Evolutionary conservation across 2,329 filamentous ascomycete species (phyloP).

Genomic region (Trichoderma aggressivum): DNA sequence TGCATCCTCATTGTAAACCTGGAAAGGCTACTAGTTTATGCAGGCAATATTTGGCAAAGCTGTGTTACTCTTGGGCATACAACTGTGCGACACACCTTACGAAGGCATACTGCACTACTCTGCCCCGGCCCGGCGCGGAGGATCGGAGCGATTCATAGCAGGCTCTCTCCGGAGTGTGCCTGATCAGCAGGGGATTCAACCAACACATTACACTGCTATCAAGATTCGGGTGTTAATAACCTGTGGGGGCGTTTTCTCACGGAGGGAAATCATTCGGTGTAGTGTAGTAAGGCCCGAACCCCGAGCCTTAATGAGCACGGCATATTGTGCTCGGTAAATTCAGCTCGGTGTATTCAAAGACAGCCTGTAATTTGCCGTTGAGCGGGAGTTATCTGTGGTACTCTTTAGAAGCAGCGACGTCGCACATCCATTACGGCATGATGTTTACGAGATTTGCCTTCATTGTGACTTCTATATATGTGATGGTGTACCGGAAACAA

Average conservation of each 20-base stretch:
- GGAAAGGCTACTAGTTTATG: not conserved
- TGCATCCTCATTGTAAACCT: not conserved
- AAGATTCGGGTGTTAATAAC: not conserved
- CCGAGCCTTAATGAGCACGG: not conserved
- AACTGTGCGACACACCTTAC: not conserved
- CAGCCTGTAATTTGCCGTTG: not conserved
- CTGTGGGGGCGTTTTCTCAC: not conserved
- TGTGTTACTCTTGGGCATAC: not conserved
- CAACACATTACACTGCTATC: not conserved
- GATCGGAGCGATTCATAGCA: not conserved
- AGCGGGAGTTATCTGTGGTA: not conserved
- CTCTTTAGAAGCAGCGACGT: not conserved
- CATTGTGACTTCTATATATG: not conserved
- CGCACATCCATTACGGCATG: not conserved
- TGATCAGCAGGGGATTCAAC: not conserved
- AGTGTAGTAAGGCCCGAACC: not conserved
- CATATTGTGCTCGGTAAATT: not conserved
- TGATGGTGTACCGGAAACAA: not conserved
- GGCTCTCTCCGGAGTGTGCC: not conserved
- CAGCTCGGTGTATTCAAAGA: not conserved
- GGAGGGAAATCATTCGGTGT: not conserved
- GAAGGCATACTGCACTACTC: not conserved
- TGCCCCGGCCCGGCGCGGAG: not conserved
- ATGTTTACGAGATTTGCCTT: not conserved
- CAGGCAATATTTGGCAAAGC: not conserved